These are phyloP conservation scores for Tulasnella sp. DNA, from an alignment of 768 basidiomycete genomes.

Conservation along the genomic window DNA sequence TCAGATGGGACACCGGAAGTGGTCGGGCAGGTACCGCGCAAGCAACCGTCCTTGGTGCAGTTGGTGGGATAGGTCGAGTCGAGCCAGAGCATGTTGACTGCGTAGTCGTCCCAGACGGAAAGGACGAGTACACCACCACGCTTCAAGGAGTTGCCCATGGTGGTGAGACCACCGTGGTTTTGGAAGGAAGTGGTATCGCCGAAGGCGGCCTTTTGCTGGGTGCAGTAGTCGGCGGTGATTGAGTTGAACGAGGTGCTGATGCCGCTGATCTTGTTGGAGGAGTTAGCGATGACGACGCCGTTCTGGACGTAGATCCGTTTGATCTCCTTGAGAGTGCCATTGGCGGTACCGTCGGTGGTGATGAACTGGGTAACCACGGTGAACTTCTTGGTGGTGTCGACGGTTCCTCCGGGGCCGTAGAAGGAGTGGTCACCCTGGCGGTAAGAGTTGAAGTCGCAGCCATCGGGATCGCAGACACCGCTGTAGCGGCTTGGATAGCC, in stretches of 20 bases:
- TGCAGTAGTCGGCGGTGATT: slow-evolving; percentile 40
- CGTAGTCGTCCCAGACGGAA: slow-evolving; percentile 44
- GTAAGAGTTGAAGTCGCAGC: slow-evolving; percentile 54
- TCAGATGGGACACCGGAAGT: slow-evolving; percentile 35
- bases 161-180: slow-evolving; percentile 31
- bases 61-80: slow-evolving; percentile 37
- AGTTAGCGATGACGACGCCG: slow-evolving; percentile 41
- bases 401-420: slow-evolving; percentile 37
- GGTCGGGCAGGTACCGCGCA: slow-evolving; percentile 40
- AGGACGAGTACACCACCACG: slow-evolving; percentile 39
- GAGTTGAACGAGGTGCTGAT: slow-evolving; percentile 29
- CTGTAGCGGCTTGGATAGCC: slow-evolving; percentile 26
- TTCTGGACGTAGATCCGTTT: slow-evolving; percentile 35
- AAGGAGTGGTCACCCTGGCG: slow-evolving; percentile 39
- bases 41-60: slow-evolving; percentile 13
- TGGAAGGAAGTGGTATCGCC: slow-evolving; percentile 34
- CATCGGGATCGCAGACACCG: slow-evolving; percentile 42
- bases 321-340: slow-evolving; percentile 41
- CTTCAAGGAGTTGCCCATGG: slow-evolving; percentile 26
- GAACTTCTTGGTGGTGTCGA: slow-evolving; percentile 41
- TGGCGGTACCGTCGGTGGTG: slow-evolving; percentile 34
- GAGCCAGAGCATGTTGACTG: slow-evolving; percentile 45
- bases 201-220: slow-evolving; percentile 33
- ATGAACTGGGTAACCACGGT: slow-evolving; percentile 51
- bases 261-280: slow-evolving; percentile 35